Base-by-base conservation (phyloP, 345 rosid species). In the Brassica juncea region DNA sequence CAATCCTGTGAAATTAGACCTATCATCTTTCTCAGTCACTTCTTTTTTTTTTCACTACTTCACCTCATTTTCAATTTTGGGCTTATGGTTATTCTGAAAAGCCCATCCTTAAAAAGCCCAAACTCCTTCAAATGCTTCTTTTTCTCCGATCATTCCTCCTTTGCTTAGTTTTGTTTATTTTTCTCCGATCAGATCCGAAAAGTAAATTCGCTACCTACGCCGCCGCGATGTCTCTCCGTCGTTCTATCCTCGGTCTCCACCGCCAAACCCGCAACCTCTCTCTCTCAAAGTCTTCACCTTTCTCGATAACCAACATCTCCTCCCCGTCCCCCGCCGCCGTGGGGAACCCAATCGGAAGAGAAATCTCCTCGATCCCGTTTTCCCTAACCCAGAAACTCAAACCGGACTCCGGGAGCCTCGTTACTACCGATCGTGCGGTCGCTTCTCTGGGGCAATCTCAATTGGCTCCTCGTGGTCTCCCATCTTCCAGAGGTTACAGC, bases 171-270 rank as follows among this genome's bases (percentile, higher is more conserved):
- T 11, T 44, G 52, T 44, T 49, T 19, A n/a, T 49, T 14, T n/a
- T 49, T 49, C 57, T 49, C 19, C 57, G 57, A 49, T 49, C 57
- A 49, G 57, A 14, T 49, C 57, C 57, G 4, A 49, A 49, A n/a
- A 49, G 19, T 5, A 49, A n/a, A n/a, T 49, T 2, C 19, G 6
- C 72, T 28, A 66, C 70, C 58, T 16, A 30, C 70, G 58, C 6
- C 57, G 82, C 65, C 0, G 23, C 67, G 72, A 80, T 80, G 79
- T 39, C 83, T 69, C 54, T 80, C 67, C 83, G 83, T 1, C 83
- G 83, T 15, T 16, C 60, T 4, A 19, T 80, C 37, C 67, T 80
- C 31, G 75, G 58, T 54, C 61, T 80, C 55, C 75, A 80, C 75
- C 79, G 83, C 8, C 75, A 80, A 54, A 4, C 83, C 61, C 49